phyloP scores from a whole-genome alignment of 768 basidiomycete species.

The Boletus sp. region DNA sequence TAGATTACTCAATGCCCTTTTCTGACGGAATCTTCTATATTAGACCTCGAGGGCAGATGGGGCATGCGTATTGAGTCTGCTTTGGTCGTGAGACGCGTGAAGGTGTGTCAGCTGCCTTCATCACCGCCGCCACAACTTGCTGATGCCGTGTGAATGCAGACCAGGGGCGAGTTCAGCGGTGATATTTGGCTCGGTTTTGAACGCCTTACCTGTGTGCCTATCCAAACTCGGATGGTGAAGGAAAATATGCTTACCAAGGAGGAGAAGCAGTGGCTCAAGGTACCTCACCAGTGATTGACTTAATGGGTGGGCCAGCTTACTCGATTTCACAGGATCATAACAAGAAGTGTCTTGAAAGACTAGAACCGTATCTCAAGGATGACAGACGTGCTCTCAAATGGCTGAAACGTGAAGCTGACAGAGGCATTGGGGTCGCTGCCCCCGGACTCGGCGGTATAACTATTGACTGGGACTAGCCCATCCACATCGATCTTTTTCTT shows the following conservation, averaged over 20 bases:
- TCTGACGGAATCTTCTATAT: constrained; percentile 14
- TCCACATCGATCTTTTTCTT: neutral
- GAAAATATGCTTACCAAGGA: constrained; percentile 78
- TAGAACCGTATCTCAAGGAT: constrained; percentile 64
- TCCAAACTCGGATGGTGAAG: constrained; percentile 87
- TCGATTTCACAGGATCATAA: constrained; percentile 68
- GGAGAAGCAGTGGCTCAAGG: constrained; percentile 85
- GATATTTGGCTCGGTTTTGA: constrained; percentile 87
- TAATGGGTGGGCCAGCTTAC: neutral
- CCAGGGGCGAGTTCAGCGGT: constrained; percentile 67
- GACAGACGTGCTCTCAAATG: constrained; percentile 81
- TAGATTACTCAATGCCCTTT: constrained; percentile 12
- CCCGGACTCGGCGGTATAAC: constrained; percentile 64
- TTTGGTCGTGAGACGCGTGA: constrained; percentile 64
- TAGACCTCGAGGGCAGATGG: constrained; percentile 75
- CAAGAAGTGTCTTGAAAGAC: constrained; percentile 58
- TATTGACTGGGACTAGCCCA: constrained; percentile 71
- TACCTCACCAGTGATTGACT: constrained; percentile 27
- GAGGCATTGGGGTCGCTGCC: constrained; percentile 67
- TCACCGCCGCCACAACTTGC: constrained; percentile 1
- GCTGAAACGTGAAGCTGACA: constrained; percentile 73
- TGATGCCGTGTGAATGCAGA: constrained; percentile 41
- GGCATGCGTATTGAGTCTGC: constrained; percentile 94
- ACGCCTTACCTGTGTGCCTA: constrained; percentile 90
- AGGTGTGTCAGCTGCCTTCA: constrained; percentile 26